These are phyloP conservation scores for Candida tetrigidarum DNA, from an alignment of 1,139 yeast species.

Conservation along the genomic window DNA sequence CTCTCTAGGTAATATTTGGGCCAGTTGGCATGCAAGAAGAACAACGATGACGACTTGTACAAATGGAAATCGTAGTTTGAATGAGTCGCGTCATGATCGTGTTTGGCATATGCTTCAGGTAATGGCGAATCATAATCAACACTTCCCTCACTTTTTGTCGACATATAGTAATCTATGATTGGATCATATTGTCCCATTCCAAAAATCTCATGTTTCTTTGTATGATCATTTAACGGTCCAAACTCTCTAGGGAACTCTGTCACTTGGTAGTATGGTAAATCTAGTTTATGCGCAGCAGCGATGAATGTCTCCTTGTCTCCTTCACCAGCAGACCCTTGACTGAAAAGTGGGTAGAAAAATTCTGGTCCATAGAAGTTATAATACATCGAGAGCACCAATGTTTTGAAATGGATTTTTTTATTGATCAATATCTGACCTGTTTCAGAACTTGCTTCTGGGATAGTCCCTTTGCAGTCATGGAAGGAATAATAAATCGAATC, in stretches of 20 bases:
- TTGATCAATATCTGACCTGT: conserved; percentile 61
- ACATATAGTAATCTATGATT: conserved; percentile 34
- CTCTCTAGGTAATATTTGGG: conserved; percentile 33
- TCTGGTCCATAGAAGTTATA: conserved; percentile 60
- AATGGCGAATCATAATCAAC: conserved; percentile 21
- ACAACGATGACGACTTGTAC: conserved; percentile 31
- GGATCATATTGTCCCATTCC: conserved; percentile 49
- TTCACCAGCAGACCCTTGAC: conserved; percentile 64
- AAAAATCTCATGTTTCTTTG: conserved; percentile 30
- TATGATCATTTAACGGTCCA: conserved; percentile 29
- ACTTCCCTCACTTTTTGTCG: conserved; percentile 11
- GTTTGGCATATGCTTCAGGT: conserved; percentile 26
- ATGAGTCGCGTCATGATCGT: conserved; percentile 23
- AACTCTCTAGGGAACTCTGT: conserved; percentile 43
- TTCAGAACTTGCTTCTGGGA: conserved; percentile 65
- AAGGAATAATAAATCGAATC: conserved; percentile 22
- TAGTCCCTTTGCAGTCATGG: conserved; percentile 59
- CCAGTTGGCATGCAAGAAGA: conserved; percentile 46
- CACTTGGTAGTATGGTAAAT: conserved; percentile 58
- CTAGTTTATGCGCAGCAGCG: conserved; percentile 59
- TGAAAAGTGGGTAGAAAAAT: conserved; percentile 54
- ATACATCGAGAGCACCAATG: conserved; percentile 56
- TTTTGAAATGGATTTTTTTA: conserved; percentile 51
- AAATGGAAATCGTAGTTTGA: conserved; percentile 35
- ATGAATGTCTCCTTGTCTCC: conserved; percentile 69